phyloP scores from a whole-genome alignment of 73 alveolate genomes.

The Paramecium caudatum region DNA sequence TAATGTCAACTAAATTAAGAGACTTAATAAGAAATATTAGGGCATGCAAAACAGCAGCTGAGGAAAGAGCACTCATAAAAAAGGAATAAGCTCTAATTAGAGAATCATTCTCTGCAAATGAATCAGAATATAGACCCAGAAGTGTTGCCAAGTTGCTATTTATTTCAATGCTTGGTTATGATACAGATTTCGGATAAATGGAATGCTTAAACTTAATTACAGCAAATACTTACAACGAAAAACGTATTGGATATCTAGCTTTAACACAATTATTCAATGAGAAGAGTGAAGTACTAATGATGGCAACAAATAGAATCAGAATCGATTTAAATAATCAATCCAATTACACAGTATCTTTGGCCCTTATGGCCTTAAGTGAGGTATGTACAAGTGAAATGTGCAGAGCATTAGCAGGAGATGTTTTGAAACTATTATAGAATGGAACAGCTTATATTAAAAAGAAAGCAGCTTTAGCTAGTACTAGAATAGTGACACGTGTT shows the following conservation, averaged over 20 bases:
- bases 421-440: slow-evolving; percentile 93
- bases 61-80: slow-evolving; percentile 92
- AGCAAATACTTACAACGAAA: slow-evolving; percentile 97
- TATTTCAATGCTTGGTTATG: slow-evolving; percentile 94
- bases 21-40: slow-evolving; percentile 98
- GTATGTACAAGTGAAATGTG: slow-evolving; percentile 98
- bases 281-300: slow-evolving; percentile 97
- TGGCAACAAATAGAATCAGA: slow-evolving; percentile 94
- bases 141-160: slow-evolving; percentile 97
- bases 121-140: slow-evolving; percentile 94
- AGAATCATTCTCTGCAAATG: slow-evolving; percentile 97
- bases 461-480: slow-evolving; percentile 99
- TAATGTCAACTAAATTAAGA: slow-evolving; percentile 88
- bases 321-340: slow-evolving; percentile 87
- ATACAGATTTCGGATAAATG: slow-evolving; percentile 90
- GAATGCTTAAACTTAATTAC: slow-evolving; percentile 98
- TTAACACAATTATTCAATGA: slow-evolving; percentile 98
- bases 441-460: slow-evolving; percentile 97
- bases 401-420: slow-evolving; percentile 95
- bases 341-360: slow-evolving; percentile 96
- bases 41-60: slow-evolving; percentile 99
- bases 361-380: slow-evolving; percentile 98
- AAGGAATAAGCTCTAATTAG: slow-evolving; percentile 99
- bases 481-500: slow-evolving; percentile 96
- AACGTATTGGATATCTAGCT: slow-evolving; percentile 99